Evolutionary conservation across 768 basidiomycete species (phyloP), one percentile per base, ranked within the genome.

Genomic region (Hericium rajendrae): DNA sequence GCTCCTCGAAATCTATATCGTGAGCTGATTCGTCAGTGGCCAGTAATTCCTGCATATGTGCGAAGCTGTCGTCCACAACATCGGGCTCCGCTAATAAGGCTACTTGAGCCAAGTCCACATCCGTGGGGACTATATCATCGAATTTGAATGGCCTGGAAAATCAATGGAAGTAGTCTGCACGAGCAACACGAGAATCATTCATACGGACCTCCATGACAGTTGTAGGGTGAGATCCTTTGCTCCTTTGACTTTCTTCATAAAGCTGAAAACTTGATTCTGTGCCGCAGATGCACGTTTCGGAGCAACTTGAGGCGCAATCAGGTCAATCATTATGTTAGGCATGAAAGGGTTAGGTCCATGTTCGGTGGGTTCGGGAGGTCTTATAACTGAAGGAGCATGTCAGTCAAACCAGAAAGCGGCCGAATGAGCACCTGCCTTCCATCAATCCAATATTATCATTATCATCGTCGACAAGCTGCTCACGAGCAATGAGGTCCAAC

Each of bases 81-180:
- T 22, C 9, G 16, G 20, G 9, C 10, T 51, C 24, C 26, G 9
- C 9, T 12, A 51, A 4, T 22, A 26, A 51, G 52, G 16, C 20
- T 18, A 40, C 52, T 22, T 53, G 52, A 38, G 52, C 52, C 38
- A 53, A 16, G 15, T 53, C 52, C 20, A 12, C 38, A 18, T 53
- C 32, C 3, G 52, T 22, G 15, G 49, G 49, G 28, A 51, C 24
- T 28, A 10, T 38, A 24, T 24, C 8, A 13, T 28, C 16, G 91
- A 66, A 51, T 48, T 51, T 50, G 43, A 53, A 11, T 24, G n/a
- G 12, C 48, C 38, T 57, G 38, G 4, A 51, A 32, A 54, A n/a
- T 22, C 24, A 40, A 53, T 41, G 26, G 18, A 15, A n/a, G 15
- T 39, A 32, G 15, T 28, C 26, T 51, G 37, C n/a, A 38, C 38